These are phyloP conservation scores for Parasitella parasitica DNA, from an alignment of 371 early-diverging fungal genomes.

Conservation along the genomic window DNA sequence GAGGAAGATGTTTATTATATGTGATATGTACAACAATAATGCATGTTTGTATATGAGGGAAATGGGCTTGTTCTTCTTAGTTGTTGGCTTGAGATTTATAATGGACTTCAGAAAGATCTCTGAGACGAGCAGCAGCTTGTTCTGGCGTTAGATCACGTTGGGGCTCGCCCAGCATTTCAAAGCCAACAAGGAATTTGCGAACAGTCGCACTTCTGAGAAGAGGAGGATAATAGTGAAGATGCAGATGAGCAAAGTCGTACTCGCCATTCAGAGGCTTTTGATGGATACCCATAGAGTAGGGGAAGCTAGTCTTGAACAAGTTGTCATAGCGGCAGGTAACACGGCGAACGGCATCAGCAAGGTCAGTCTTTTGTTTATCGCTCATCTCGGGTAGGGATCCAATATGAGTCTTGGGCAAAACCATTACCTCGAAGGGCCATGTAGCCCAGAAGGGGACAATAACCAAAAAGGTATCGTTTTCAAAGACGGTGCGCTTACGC, in stretches of 20 bases:
- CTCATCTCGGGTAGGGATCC: conserved; percentile 56
- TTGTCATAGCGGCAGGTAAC: conserved; percentile 89
- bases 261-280: conserved; percentile 69
- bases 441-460: conserved; percentile 95
- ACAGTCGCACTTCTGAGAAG: conserved; percentile 85
- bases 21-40: conserved; percentile 6
- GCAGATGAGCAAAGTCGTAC: conserved; percentile 69
- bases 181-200: conserved; percentile 95
- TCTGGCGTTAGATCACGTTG: conserved; percentile 95
- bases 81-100: conserved; percentile 45
- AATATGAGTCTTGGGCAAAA: conserved; percentile 73
- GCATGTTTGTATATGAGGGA: neutral
- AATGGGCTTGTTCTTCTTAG: neutral
- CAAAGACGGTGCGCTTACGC: conserved; percentile 70
- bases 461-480: conserved; percentile 78
- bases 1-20: neutral
- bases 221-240: conserved; percentile 95
- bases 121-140: conserved; percentile 73
- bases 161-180: conserved; percentile 90
- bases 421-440: conserved; percentile 94
- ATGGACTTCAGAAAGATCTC: conserved; percentile 58
- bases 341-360: conserved; percentile 74
- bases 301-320: conserved; percentile 88
- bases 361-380: conserved; percentile 45
- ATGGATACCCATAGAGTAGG: conserved; percentile 95